phyloP scores from a whole-genome alignment of 139 green algal genomes.

The Zygnema circumcarinatum region DNA sequence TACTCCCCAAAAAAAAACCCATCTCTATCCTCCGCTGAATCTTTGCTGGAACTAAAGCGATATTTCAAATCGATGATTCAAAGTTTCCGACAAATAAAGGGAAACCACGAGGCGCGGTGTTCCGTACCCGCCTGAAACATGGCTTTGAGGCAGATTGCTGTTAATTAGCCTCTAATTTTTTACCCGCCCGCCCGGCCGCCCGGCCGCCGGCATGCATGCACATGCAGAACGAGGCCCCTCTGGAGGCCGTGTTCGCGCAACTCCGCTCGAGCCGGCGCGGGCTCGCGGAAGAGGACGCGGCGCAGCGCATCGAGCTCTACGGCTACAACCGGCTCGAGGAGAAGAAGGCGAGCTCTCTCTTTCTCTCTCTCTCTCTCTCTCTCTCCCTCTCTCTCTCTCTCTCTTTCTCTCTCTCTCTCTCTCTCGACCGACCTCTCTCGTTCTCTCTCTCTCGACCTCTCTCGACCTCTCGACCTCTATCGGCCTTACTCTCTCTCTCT shows the following conservation, averaged over 20 bases:
- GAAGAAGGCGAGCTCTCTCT: slow-evolving; percentile 20
- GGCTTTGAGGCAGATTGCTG: too few species aligned
- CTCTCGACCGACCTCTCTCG: background rate
- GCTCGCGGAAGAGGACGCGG: background rate
- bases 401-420: background rate
- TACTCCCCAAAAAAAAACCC: too few species aligned
- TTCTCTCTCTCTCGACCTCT: background rate
- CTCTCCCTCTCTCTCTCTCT: background rate
- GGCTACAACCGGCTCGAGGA: slow-evolving; percentile 22
- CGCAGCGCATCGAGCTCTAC: background rate
- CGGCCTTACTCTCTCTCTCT: background rate
- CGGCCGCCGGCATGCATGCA: too few species aligned
- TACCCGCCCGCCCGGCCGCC: too few species aligned
- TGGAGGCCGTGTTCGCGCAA: slow-evolving; percentile 27
- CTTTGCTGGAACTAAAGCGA: too few species aligned
- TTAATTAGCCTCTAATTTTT: too few species aligned
- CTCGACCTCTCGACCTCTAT: background rate
- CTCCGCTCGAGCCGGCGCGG: background rate
- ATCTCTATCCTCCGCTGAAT: too few species aligned
- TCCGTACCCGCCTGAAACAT: too few species aligned
- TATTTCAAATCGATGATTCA: too few species aligned
- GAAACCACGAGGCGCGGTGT: too few species aligned
- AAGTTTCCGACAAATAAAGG: too few species aligned
- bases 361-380: background rate
- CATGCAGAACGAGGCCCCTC: background rate